Base-by-base conservation (phyloP, 2,329 filamentous ascomycete species). In the Fusarium sp. region DNA sequence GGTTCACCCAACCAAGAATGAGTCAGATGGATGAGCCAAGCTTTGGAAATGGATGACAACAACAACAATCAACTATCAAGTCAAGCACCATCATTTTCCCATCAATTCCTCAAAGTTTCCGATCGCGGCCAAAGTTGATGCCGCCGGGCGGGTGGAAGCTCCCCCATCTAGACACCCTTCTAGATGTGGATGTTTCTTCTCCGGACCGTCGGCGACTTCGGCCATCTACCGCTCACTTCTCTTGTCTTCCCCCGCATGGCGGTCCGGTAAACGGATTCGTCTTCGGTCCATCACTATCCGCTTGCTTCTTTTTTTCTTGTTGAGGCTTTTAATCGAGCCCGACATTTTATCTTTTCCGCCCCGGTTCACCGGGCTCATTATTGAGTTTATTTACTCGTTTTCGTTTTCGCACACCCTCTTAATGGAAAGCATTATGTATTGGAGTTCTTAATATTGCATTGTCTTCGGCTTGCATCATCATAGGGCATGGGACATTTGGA, bases 101-200 rank as follows among this genome's bases (percentile, higher is more conserved):
- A 72, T 64, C 40, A 59, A 57, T 53, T 42, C 23, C 10, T 28
- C 56, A 52, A 47, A 46, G n/a, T 35, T 76, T 64, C 74, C 75
- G 74, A 75, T 60, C 43, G 56, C 58, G 67, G 61, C 70, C 74
- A 72, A 76, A 52, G 8, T 19, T 28, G 7, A 40, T 46, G 19
- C 16, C 38, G 23, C 65, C 71, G 73, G 72, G 53, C 61, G 52
- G 60, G 66, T 68, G 74, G 75, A 74, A 73, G 35, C 23, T 61
- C 43, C 46, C 50, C 44, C 50, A 52, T 69, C 44, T 38, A 50
- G 56, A 69, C 23, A 52, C 43, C 21, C 33, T 46, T 62, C 40
- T 47, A 40, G 38, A 33, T 65, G 71, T 68, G 63, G 67, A 25
- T 46, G 32, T 49, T 60, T 35, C 30, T 67, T 67, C 44, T 35